These are phyloP conservation scores for Penicillium antarcticum DNA, from an alignment of 495 filamentous ascomycete species.

Conservation along the genomic window DNA sequence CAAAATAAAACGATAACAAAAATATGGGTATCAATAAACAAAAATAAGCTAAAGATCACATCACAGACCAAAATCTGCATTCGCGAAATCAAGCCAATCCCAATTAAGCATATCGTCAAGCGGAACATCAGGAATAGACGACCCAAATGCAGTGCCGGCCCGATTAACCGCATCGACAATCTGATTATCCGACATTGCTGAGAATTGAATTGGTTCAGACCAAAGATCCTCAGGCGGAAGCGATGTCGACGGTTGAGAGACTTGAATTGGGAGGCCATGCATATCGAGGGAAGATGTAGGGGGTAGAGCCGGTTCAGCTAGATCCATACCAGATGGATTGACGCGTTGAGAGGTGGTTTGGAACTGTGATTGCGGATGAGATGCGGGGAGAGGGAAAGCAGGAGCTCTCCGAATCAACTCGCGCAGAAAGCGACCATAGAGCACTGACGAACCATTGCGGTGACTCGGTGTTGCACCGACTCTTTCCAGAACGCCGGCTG, in stretches of 20 bases:
- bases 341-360: background rate
- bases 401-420: conserved; percentile 51
- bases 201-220: conserved; percentile 59
- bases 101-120: conserved; percentile 54
- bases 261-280: conserved; percentile 12
- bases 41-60: background rate
- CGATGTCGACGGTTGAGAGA: conserved; percentile 9
- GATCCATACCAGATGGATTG: conserved; percentile 3
- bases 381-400: background rate
- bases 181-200: conserved; percentile 64
- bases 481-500: conserved; percentile 63
- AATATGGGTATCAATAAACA: background rate
- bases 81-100: conserved; percentile 61
- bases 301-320: conserved; percentile 8
- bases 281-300: conserved; percentile 10
- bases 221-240: conserved; percentile 31
- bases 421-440: conserved; percentile 61
- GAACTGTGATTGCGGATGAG: background rate
- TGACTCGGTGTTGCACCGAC: conserved; percentile 63
- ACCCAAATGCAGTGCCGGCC: conserved; percentile 54
- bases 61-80: conserved; percentile 37
- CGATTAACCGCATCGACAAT: conserved; percentile 60
- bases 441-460: conserved; percentile 57
- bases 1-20: background rate
- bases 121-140: conserved; percentile 48